Conservation (phyloP, 2,329 filamentous ascomycete species). For the Cladosporium velox region DNA sequence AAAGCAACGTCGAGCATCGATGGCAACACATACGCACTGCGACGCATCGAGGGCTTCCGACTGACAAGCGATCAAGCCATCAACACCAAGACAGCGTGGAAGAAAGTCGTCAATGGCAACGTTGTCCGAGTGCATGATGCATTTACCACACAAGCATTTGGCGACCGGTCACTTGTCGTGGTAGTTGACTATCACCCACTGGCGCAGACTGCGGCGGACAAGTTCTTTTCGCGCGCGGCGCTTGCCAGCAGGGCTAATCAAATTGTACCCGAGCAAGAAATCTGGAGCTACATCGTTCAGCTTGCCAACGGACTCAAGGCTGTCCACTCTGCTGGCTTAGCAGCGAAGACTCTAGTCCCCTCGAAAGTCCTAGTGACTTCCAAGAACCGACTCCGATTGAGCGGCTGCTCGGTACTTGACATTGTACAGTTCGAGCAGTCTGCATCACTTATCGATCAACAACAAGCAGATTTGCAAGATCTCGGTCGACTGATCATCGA, state of each 20-base stretch:
- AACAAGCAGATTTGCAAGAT: constrained; percentile 82
- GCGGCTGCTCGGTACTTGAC: constrained; percentile 85
- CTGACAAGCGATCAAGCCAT: constrained; percentile 89
- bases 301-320: constrained; percentile 84
- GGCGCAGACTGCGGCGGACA: constrained; percentile 84
- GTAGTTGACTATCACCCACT: constrained; percentile 92
- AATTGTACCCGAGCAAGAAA: constrained; percentile 61
- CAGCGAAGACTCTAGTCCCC: constrained; percentile 80
- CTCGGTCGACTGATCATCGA: constrained; percentile 84
- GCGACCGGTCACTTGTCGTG: constrained; percentile 91
- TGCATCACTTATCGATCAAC: constrained; percentile 70
- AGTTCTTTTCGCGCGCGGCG: constrained; percentile 60
- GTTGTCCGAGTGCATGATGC: constrained; percentile 87
- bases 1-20: constrained; percentile 89
- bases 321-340: constrained; percentile 78
- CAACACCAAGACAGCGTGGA: constrained; percentile 84
- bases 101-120: constrained; percentile 75
- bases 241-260: constrained; percentile 27
- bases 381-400: constrained; percentile 85
- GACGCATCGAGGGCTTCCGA: constrained; percentile 84
- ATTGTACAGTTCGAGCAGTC: constrained; percentile 79
- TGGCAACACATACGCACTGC: constrained; percentile 82
- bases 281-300: constrained; percentile 93
- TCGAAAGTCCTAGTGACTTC: constrained; percentile 89
- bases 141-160: constrained; percentile 90